Base-by-base conservation (phyloP, 495 filamentous ascomycete genomes). In the Sabuloglossum arenarium region DNA sequence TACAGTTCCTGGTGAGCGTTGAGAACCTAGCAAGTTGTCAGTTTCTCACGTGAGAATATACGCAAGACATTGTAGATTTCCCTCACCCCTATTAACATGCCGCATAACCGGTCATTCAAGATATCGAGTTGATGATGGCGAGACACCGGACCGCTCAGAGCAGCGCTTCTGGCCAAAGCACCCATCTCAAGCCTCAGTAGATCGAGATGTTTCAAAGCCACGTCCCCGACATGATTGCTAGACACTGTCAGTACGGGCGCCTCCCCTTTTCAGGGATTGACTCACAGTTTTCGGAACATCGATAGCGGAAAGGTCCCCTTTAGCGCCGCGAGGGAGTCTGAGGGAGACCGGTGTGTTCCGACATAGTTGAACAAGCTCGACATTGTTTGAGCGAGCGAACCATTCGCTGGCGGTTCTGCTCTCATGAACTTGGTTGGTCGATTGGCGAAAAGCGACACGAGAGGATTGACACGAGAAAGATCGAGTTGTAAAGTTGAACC, bases 171-270 rank as follows among this genome's bases (percentile, higher is more conserved):
- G 11, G 78, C 79, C 45, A 88, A 67, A 3, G 74, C 69, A 6
- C 77, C 74, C 54, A 85, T 69, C 62, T 88, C 85, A 0, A 73
- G 65, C 61, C 85, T 78, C 1, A 88, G 68, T 27, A 80, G 74
- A 54, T 76, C 71, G 53, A 87, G 71, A 59, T 81, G 77, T 12
- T 72, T 71, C 54, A 88, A 65, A 49, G 66, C 75, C 0, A 79
- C 78, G 42, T 70, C 68, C 29, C 71, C 67, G 9, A 46, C n/a
- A 24, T 39, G 11, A 0, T 47, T 51, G 3, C 47, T 51, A 51
- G 12, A 19, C 14, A n/a, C 11, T 29, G 21, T 51, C 24, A 51
- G 16, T 4, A 51, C 16, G 5, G 1, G 25, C 12, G 25, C 28
- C 16, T 16, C 25, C 3, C 23, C 1, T 51, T 51, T 30, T 21